Conservation (phyloP, 2,329 filamentous ascomycete genomes). For the Rachicladosporium sp. region DNA sequence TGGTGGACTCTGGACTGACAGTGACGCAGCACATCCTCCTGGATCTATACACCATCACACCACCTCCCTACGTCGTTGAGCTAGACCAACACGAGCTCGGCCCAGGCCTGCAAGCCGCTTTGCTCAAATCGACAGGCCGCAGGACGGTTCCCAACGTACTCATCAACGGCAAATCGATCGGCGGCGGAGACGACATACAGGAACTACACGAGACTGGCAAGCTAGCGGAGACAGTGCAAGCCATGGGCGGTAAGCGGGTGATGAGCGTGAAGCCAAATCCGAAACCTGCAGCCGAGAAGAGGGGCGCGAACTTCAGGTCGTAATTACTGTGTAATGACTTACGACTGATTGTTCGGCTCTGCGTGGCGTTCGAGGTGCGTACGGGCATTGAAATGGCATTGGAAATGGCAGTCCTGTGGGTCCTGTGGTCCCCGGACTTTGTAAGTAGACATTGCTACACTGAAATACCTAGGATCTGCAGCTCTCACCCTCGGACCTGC, state of each 20-base stretch:
- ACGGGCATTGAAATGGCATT: too few relatives aligned
- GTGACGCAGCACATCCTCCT: conserved; percentile 50
- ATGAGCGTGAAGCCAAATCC: conserved; percentile 12
- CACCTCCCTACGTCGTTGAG: conserved; percentile 77
- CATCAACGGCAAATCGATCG: conserved; percentile 76
- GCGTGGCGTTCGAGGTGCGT: too few relatives aligned
- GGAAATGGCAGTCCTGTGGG: too few relatives aligned
- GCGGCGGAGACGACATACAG: conserved; percentile 76
- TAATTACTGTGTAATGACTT: too few relatives aligned
- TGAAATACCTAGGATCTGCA: too few relatives aligned
- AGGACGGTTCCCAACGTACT: conserved; percentile 86
- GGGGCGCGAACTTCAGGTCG: too few relatives aligned
- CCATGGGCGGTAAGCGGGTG: conserved; percentile 59
- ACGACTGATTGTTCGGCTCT: too few relatives aligned
- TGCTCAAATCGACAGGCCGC: conserved; percentile 64
- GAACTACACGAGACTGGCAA: conserved; percentile 50
- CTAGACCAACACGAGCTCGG: conserved; percentile 74
- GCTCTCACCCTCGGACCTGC: too few relatives aligned
- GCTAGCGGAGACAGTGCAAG: conserved; percentile 58
- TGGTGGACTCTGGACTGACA: too few relatives aligned
- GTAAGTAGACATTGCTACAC: too few relatives aligned
- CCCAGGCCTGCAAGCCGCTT: conserved; percentile 51
- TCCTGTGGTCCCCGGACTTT: too few relatives aligned
- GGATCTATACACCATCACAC: conserved; percentile 71
- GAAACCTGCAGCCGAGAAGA: too few relatives aligned